Evolutionary conservation across 164 flowering plant genomes (phyloP).

Genomic region (Vitis labrusca): DNA sequence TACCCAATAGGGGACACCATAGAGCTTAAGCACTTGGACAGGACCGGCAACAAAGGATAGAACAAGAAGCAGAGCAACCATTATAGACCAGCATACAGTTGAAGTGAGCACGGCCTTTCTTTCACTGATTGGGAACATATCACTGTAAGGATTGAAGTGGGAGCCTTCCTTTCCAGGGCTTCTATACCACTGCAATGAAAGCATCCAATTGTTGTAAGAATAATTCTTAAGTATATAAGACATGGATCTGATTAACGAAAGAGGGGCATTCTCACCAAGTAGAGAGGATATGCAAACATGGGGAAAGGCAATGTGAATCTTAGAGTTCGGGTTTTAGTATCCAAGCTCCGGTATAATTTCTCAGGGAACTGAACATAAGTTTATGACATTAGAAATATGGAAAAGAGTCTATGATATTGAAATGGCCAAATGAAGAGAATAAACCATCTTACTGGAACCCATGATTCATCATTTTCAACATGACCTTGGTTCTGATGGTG

Average conservation of each 20-base stretch:
- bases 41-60: constrained; percentile 68
- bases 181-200: constrained; percentile 59
- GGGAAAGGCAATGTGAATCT: constrained; percentile 67
- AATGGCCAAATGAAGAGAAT: no score
- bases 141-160: constrained; percentile 77
- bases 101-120: constrained; percentile 72
- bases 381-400: no score
- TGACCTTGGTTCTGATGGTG: constrained; percentile 89
- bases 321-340: constrained; percentile 29
- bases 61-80: constrained; percentile 73
- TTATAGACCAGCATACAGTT: constrained; percentile 72
- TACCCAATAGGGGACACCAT: constrained; percentile 84
- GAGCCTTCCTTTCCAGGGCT: constrained; percentile 98
- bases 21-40: constrained; percentile 68
- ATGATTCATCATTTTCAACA: constrained; percentile 86
- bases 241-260: not conserved
- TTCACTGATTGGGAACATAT: constrained; percentile 74
- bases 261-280: constrained; percentile 49
- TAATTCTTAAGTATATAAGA: no score
- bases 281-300: constrained; percentile 70
- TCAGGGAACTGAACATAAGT: constrained; percentile 47
- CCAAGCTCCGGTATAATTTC: constrained; percentile 51
- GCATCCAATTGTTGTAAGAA: no score
- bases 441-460: constrained; percentile 66
- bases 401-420: no score